These are phyloP conservation scores for Chytriomyces confervae DNA, from an alignment of 192 early-diverging fungal genomes.

Conservation along the genomic window DNA sequence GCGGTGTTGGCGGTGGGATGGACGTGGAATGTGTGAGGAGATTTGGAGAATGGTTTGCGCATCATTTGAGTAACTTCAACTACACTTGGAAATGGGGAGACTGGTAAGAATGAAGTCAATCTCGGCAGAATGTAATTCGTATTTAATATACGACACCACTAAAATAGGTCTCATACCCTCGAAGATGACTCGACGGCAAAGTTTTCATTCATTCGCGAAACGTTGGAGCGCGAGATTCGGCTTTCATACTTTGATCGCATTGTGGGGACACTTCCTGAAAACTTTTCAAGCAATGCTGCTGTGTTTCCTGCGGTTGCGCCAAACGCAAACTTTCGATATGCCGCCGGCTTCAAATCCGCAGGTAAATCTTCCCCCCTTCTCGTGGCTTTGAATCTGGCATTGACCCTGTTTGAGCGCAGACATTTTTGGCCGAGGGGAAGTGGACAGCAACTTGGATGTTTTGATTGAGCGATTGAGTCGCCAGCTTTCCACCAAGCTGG, in stretches of 20 bases:
- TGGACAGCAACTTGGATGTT: constrained; percentile 37
- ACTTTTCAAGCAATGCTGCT: constrained; percentile 51
- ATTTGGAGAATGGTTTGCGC: constrained; percentile 86
- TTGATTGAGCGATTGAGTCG: constrained; percentile 35
- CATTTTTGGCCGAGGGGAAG: background rate
- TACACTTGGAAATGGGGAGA: constrained; percentile 88
- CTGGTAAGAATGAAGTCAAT: constrained; percentile 67
- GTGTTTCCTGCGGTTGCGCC: constrained; percentile 73
- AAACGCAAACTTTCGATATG: constrained; percentile 56
- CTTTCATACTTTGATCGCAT: constrained; percentile 91
- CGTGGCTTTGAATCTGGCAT: background rate
- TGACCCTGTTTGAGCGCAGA: background rate
- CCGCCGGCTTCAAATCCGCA: background rate
- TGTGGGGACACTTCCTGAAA: constrained; percentile 74
- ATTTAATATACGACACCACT: background rate
- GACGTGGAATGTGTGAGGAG: constrained; percentile 87
- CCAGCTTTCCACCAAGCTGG: constrained; percentile 23
- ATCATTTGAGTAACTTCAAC: constrained; percentile 92
- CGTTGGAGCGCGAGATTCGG: constrained; percentile 82
- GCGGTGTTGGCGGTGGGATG: constrained; percentile 53
- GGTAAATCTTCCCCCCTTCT: no score
- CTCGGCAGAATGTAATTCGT: background rate
- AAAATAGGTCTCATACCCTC: constrained; percentile 58
- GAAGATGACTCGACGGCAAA: constrained; percentile 58
- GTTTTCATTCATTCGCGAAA: constrained; percentile 83